These are phyloP conservation scores for Isabelozyma heimii DNA, from an alignment of 805 yeast genomes.

Conservation along the genomic window DNA sequence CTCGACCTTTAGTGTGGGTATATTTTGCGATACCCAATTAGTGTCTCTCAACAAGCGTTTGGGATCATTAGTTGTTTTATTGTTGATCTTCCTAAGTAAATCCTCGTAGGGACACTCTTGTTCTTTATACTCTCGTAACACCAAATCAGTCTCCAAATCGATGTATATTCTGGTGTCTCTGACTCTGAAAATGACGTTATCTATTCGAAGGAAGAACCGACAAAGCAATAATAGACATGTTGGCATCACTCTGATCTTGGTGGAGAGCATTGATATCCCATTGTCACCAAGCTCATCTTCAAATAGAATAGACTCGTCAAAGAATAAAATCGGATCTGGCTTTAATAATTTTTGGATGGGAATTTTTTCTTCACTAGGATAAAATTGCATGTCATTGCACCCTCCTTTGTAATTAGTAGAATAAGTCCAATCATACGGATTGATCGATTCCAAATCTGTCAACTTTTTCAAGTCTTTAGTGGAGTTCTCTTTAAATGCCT, in stretches of 20 bases:
- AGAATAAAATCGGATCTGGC: conserved; percentile 85
- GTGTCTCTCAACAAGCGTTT: conserved; percentile 65
- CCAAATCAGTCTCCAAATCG: conserved; percentile 62
- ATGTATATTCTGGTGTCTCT: conserved; percentile 82
- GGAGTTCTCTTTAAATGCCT: conserved; percentile 21
- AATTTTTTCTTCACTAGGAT: conserved; percentile 31
- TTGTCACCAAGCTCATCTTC: conserved; percentile 98
- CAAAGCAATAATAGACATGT: conserved; percentile 69
- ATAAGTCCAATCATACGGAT: conserved; percentile 97
- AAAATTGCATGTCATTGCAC: conserved; percentile 17
- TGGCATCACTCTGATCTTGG: conserved; percentile 87
- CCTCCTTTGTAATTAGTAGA: conserved; percentile 77
- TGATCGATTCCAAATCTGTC: conserved; percentile 56
- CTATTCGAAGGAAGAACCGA: conserved; percentile 83
- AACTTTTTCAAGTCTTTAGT: conserved; percentile 33
- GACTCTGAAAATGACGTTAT: conserved; percentile 79
- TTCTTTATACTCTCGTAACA: conserved; percentile 75
- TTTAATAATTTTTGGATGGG: conserved; percentile 69
- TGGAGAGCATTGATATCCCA: conserved; percentile 76
- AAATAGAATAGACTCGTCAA: conserved; percentile 81
- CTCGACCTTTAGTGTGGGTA: conserved; percentile 36
- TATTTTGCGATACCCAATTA: conserved; percentile 64
- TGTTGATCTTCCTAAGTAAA: conserved; percentile 21
- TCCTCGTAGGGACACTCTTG: conserved; percentile 42
- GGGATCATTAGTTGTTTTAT: conserved; percentile 30